Evolutionary conservation across 2,329 filamentous ascomycete genomes (phyloP), one percentile per base, ranked within the genome.

Genomic region (Epicoccum nigrum): DNA sequence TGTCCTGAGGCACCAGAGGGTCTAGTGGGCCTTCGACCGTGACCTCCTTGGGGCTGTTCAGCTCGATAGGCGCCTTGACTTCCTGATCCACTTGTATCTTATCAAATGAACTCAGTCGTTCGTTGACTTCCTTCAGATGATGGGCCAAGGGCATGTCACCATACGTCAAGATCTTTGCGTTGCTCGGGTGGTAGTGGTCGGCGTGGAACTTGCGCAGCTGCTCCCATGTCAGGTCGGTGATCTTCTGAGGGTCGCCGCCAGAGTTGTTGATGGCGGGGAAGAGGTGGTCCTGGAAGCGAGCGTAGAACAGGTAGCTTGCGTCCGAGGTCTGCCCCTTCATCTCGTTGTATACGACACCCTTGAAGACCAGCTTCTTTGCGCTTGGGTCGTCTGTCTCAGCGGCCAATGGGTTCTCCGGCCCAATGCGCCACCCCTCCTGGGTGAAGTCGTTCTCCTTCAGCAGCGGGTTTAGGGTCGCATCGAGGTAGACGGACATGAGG

Each of bases 301-400:
- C 96, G 73, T 97, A 97, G 78, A 90, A 99, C 1, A 97, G 79
- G 67, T 99, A 99, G 60, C 91, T 91, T 6, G 93, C 92, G 72
- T 99, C 94, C 2, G 94, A 97, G 87, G 97, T 96, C 70, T 97
- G 92, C 0, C 94, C 94, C 77, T 99, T 99, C 94, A 99, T 99
- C 77, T 99, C 94, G 67, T 99, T 99, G 77, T 97, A 97, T 1
- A 97, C 93, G 1, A 97, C 94, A 20, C 93, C 93, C 77, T 97
- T 97, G 81, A 97, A 97, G 0, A 96, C 90, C 32, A 96, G 77
- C 57, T 85, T 85, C 71, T 86, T 84, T 68, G 86, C 83, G 48
- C 86, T 65, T 57, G 77, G 64, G 51, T 76, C 62, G 57, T 76
- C 58, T 49, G 77, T 58, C 58, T 72, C 66, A 19, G 70, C 74